Percentiles rank a stretch among this genome's conserved stretches.
phyloP scores from a whole-genome alignment of 129 eudicot genomes.

The Dittrichia graveolens region DNA sequence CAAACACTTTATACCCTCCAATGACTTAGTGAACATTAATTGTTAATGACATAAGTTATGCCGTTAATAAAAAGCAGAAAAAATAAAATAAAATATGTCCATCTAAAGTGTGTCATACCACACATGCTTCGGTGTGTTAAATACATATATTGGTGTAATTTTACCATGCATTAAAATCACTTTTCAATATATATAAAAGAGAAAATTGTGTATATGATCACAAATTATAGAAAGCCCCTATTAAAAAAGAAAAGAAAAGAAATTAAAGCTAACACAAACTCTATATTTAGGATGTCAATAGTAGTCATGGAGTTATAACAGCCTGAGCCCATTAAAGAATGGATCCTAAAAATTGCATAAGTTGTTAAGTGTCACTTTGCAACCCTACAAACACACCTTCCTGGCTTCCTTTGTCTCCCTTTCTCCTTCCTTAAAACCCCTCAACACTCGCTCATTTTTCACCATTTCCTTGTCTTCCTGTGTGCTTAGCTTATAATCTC shows the following conservation, averaged over 20 bases:
- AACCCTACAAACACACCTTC: slow-evolving; percentile 70
- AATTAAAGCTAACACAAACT: neutral
- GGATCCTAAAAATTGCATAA: slow-evolving; percentile 42
- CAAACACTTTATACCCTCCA: too few species aligned
- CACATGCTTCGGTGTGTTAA: too few species aligned
- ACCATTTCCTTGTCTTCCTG: slow-evolving; percentile 78
- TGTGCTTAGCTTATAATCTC: slow-evolving; percentile 44
- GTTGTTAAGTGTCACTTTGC: slow-evolving; percentile 65
- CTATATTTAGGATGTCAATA: slow-evolving; percentile 33
- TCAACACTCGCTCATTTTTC: slow-evolving; percentile 33
- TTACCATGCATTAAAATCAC: too few species aligned
- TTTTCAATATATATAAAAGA: too few species aligned
- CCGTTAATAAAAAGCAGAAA: too few species aligned
- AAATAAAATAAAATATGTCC: too few species aligned
- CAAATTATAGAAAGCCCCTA: neutral
- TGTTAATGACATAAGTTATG: too few species aligned
- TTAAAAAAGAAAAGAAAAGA: neutral
- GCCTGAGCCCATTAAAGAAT: slow-evolving; percentile 34
- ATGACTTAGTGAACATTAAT: too few species aligned
- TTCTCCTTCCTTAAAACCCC: slow-evolving; percentile 46
- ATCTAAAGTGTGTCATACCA: too few species aligned
- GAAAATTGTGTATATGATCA: neutral
- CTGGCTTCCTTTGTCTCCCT: slow-evolving; percentile 75
- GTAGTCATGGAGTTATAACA: slow-evolving; percentile 16
- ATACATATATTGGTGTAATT: too few species aligned